Percentiles rank a stretch among this genome's conserved stretches.
phyloP scores from a whole-genome alignment of 2,329 filamentous ascomycete species.

The Ambrosiella beaveri region DNA sequence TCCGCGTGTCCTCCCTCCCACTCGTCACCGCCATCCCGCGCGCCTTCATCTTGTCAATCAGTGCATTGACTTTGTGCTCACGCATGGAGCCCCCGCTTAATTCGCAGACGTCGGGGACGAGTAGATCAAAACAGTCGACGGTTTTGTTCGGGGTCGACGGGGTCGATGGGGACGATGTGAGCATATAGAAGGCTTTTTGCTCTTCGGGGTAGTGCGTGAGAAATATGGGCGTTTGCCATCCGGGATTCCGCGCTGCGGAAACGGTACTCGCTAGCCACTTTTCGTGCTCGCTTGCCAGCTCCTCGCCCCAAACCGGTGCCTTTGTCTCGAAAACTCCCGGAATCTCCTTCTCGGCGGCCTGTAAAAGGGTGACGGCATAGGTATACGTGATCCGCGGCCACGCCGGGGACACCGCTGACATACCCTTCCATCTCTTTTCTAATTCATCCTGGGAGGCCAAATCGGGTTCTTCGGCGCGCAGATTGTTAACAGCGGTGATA shows the following conservation, averaged over 20 bases:
- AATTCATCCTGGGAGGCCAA: constrained; percentile 30
- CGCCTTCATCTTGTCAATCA: constrained; percentile 53
- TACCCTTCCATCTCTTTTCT: constrained; percentile 51
- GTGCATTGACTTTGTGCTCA: constrained; percentile 54
- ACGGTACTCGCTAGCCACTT: constrained; percentile 60
- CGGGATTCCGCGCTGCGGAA: constrained; percentile 30
- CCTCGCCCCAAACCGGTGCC: constrained; percentile 50
- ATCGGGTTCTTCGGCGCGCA: constrained; percentile 15
- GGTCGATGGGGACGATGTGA: constrained; percentile 13
- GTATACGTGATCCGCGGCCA: constrained; percentile 80
- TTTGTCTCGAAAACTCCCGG: constrained; percentile 41
- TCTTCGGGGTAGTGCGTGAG: constrained; percentile 80
- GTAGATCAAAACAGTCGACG: constrained; percentile 77
- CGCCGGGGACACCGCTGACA: constrained; percentile 28
- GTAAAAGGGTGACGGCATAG: constrained; percentile 53
- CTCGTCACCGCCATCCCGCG: constrained; percentile 41
- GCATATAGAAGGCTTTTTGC: constrained; percentile 76
- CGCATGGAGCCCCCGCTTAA: constrained; percentile 79
- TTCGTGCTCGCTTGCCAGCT: constrained; percentile 84
- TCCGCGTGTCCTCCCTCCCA: constrained; percentile 3
- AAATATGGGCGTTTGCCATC: constrained; percentile 53
- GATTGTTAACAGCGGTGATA: constrained; percentile 20
- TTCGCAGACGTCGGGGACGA: constrained; percentile 74
- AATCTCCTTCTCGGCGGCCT: constrained; percentile 29
- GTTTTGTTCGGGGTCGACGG: constrained; percentile 26